phyloP scores from a whole-genome alignment of 352 stramenopile species.

The Pythium myriotylum region DNA sequence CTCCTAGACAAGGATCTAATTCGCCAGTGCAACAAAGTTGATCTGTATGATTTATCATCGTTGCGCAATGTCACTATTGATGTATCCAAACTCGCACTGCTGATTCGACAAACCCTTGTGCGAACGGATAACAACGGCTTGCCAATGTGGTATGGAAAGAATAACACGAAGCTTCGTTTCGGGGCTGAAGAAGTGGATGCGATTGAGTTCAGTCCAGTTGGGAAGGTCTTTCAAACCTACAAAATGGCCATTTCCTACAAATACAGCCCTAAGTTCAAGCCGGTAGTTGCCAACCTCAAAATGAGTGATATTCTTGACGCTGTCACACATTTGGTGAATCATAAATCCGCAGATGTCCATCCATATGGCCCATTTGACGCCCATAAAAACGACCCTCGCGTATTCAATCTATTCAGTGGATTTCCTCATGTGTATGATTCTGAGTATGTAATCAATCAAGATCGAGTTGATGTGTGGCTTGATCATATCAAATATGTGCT shows the following conservation, averaged over 20 bases:
- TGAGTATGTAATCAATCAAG: too few relatives aligned
- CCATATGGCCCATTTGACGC: constrained; percentile 18
- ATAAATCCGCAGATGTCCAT: constrained; percentile 5
- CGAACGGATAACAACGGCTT: constrained; percentile 29
- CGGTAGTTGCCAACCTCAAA: constrained; percentile 13
- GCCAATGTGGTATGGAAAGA: constrained; percentile 34
- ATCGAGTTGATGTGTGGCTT: too few relatives aligned
- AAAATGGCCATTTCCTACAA: constrained; percentile 24
- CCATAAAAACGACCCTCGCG: not conserved
- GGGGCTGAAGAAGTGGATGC: constrained; percentile 25
- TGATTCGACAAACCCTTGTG: constrained; percentile 27
- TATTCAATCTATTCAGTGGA: too few relatives aligned
- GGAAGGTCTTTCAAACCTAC: constrained; percentile 30
- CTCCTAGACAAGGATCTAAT: not conserved
- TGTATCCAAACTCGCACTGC: constrained; percentile 26
- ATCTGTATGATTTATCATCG: constrained; percentile 28
- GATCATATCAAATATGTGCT: too few relatives aligned
- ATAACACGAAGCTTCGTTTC: constrained; percentile 31
- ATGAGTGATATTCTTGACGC: constrained; percentile 17
- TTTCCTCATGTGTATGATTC: too few relatives aligned
- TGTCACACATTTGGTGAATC: constrained; percentile 9
- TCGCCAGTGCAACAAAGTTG: constrained; percentile 23
- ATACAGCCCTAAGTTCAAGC: constrained; percentile 20
- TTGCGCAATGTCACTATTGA: constrained; percentile 25
- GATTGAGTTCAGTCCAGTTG: constrained; percentile 29